Conservation (phyloP, 2,329 filamentous ascomycete genomes). For the Pyricularia grisea region DNA sequence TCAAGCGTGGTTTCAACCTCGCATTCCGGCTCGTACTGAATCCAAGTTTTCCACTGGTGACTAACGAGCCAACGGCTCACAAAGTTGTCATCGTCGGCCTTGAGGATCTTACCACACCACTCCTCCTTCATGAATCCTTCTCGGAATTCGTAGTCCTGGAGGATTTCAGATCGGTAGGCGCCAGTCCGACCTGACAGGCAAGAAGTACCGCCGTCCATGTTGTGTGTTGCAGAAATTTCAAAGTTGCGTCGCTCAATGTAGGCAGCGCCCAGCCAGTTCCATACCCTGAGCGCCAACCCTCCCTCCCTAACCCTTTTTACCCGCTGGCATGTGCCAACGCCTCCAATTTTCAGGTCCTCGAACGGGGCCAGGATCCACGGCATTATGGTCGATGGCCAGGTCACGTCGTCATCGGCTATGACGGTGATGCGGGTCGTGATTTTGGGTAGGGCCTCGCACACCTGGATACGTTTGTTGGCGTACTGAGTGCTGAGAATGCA, state of each 20-base stretch:
- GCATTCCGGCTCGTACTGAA: conserved; percentile 87
- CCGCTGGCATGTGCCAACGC: conserved; percentile 85
- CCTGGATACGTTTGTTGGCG: conserved; percentile 91
- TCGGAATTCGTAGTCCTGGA: conserved; percentile 77
- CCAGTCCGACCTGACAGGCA: conserved; percentile 94
- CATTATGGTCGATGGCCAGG: conserved; percentile 77
- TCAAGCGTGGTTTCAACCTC: conserved; percentile 91
- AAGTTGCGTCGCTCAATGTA: conserved; percentile 95
- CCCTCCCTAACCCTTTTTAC: conserved; percentile 59
- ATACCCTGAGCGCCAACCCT: conserved; percentile 54
- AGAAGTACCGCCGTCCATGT: conserved; percentile 90
- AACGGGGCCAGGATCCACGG: conserved; percentile 92
- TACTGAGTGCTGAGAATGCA: conserved; percentile 69
- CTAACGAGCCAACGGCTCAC: conserved; percentile 93
- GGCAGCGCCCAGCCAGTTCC: conserved; percentile 83
- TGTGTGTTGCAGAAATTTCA: conserved; percentile 90
- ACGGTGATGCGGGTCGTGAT: conserved; percentile 79
- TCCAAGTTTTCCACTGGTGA: conserved; percentile 87
- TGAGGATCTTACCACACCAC: conserved; percentile 81
- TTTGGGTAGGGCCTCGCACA: conserved; percentile 81
- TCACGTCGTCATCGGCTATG: conserved; percentile 93
- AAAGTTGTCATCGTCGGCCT: conserved; percentile 97
- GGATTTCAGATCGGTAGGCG: conserved; percentile 80
- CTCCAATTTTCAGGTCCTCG: conserved; percentile 73
- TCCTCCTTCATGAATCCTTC: conserved; percentile 86